Evolutionary conservation across 345 rosid genomes (phyloP).

Genomic region (Toxicodendron radicans): DNA sequence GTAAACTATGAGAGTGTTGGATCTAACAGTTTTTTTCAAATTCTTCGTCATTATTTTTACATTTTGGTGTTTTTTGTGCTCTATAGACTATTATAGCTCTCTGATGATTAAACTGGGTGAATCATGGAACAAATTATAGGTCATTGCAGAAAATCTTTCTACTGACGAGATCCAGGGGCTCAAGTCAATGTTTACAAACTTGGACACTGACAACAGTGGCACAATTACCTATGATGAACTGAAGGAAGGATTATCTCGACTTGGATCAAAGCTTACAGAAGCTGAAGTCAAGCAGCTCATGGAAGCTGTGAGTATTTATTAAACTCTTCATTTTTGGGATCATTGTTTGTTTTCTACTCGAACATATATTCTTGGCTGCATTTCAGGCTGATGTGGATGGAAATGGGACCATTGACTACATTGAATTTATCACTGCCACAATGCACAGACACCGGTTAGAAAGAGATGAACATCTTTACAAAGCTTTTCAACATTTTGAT

Average conservation of each 20-base stretch:
- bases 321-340: neutral
- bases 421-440: constrained; percentile 81
- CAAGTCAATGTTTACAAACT: constrained; percentile 70
- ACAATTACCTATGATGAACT: constrained; percentile 82
- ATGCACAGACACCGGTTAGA: constrained; percentile 86
- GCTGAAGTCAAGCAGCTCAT: constrained; percentile 78
- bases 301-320: constrained; percentile 69
- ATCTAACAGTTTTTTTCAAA: neutral
- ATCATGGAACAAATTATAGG: constrained; percentile 37
- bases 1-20: neutral
- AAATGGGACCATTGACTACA: constrained; percentile 79
- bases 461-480: constrained; percentile 71
- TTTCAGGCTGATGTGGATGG: constrained; percentile 90
- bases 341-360: neutral
- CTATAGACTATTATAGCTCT: neutral
- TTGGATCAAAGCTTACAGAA: constrained; percentile 81
- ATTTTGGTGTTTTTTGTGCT: neutral
- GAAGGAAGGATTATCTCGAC: constrained; percentile 68
- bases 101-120: constrained; percentile 1
- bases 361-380: neutral
- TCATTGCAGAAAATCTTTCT: constrained; percentile 78
- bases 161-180: constrained; percentile 80
- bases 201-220: constrained; percentile 85
- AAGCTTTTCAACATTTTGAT: constrained; percentile 86
- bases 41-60: neutral